Conservation (phyloP, 345 rosid genomes). For the Salix caprea region DNA sequence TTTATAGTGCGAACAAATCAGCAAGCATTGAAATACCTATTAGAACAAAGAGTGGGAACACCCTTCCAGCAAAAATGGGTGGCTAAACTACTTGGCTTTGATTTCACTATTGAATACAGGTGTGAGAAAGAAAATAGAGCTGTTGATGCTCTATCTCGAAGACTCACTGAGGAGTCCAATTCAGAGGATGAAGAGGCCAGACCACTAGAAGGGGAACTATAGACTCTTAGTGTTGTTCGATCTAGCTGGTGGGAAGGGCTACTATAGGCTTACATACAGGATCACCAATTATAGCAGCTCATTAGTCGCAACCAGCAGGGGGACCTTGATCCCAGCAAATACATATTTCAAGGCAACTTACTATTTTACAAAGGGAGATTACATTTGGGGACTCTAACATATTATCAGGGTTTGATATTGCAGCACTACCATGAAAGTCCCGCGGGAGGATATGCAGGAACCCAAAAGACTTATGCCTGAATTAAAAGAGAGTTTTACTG, state of each 20-base stretch:
- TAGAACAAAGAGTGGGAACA: background rate
- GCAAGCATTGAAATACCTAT: background rate
- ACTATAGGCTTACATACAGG: no score
- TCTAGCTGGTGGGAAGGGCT: no score
- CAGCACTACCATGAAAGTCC: background rate
- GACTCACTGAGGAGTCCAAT: rapidly evolving
- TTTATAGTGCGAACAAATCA: background rate
- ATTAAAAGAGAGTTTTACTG: background rate
- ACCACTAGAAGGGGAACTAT: no score
- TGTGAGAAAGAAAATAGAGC: background rate
- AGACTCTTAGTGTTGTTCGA: no score
- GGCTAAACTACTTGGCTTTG: background rate
- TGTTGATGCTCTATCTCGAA: background rate
- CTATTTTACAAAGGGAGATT: no score
- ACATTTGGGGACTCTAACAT: no score
- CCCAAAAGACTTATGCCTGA: background rate
- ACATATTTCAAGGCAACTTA: no score
- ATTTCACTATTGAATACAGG: background rate
- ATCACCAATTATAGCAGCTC: no score
- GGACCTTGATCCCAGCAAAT: no score
- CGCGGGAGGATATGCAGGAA: background rate
- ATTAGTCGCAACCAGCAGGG: no score
- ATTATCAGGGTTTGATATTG: no score
- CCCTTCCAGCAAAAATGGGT: background rate
- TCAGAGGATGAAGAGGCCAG: no score